Percentiles rank a stretch among this genome's conserved stretches.
Conservation (phyloP, 495 filamentous ascomycete species). For the Podospora pseudopauciseta region DNA sequence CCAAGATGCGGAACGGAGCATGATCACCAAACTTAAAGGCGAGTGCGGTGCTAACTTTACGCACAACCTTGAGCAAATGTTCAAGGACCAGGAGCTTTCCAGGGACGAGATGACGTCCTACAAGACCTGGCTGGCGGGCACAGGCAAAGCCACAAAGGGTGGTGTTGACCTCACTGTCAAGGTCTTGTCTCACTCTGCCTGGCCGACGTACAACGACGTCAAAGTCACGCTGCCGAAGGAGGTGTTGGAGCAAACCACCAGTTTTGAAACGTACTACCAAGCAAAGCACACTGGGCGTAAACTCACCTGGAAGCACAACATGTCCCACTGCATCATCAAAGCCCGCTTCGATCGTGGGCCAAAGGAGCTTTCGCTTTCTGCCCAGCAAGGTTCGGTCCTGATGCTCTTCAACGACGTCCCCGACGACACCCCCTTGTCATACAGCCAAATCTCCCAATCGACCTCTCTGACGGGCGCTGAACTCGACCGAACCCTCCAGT, state of each 20-base stretch:
- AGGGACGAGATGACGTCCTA: constrained; percentile 80
- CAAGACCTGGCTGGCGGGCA: constrained; percentile 47
- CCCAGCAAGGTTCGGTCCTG: constrained; percentile 87
- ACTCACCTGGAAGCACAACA: constrained; percentile 85
- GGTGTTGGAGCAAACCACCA: constrained; percentile 61
- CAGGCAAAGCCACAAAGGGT: constrained; percentile 44
- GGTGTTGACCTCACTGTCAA: constrained; percentile 77
- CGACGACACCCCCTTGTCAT: constrained; percentile 52
- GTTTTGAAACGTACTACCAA: constrained; percentile 79
- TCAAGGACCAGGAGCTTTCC: constrained; percentile 92
- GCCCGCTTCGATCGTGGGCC: constrained; percentile 71
- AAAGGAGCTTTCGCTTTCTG: constrained; percentile 83
- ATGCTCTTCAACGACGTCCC: constrained; percentile 81
- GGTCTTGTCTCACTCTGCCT: constrained; percentile 80
- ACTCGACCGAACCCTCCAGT: constrained; percentile 86
- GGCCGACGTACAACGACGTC: constrained; percentile 87
- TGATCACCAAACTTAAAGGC: constrained; percentile 84
- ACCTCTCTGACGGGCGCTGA: constrained; percentile 67
- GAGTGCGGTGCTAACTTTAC: constrained; percentile 94
- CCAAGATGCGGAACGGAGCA: constrained; percentile 90
- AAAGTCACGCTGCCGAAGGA: constrained; percentile 69
- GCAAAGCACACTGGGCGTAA: constrained; percentile 81
- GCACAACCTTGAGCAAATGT: constrained; percentile 97
- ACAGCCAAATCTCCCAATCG: constrained; percentile 63
- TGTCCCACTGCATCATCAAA: constrained; percentile 80